Evolutionary conservation across 352 stramenopile species (phyloP), one percentile per base, ranked within the genome.

Genomic region (Pythium utonaiense): DNA sequence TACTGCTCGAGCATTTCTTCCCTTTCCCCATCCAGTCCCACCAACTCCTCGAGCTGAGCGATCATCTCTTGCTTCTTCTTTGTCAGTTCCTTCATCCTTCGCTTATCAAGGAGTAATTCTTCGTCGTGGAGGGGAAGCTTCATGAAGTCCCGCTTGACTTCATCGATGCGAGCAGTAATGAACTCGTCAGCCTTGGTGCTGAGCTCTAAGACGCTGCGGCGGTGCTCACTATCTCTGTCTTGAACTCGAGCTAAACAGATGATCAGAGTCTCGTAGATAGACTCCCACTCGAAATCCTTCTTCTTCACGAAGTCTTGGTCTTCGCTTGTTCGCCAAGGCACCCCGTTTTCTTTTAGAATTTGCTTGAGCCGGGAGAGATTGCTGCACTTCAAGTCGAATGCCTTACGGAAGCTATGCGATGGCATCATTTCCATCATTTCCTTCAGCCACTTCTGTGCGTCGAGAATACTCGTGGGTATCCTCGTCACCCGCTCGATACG

Each of bases 241-340:
- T 89, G 75, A 7, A 91, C 79, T 47, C 76, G 67, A 27, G 60
- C 45, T 9, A 91, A 60, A 22, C 81, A 91, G n/a, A 80, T 49
- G 9, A 87, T 53, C 3, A 89, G 34, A 2, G 81, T 89, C 13
- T 91, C 81, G 34, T 77, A 81, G 0, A 75, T 72, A 16, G 79
- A 88, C 13, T 86, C 81, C 79, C 81, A 91, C 40, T 71, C 70
- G 10, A 80, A 45, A 22, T 91, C 79, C 0, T 84, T 66, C 25
- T 78, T 86, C 13, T 65, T 71, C 24, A 86, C 14, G 50, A 40
- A 16, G 47, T 69, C 33, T 33, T 31, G 22, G 42, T 74, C 50
- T 55, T 40, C 21, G 30, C 42, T 2, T 5, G 4, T 28, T 44
- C 5, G n/a, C 13, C 33, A 66, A 12, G 21, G 53, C 0, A 74